Conservation (phyloP, 306 rosid genomes). For the Heteromeles arbutifolia region DNA sequence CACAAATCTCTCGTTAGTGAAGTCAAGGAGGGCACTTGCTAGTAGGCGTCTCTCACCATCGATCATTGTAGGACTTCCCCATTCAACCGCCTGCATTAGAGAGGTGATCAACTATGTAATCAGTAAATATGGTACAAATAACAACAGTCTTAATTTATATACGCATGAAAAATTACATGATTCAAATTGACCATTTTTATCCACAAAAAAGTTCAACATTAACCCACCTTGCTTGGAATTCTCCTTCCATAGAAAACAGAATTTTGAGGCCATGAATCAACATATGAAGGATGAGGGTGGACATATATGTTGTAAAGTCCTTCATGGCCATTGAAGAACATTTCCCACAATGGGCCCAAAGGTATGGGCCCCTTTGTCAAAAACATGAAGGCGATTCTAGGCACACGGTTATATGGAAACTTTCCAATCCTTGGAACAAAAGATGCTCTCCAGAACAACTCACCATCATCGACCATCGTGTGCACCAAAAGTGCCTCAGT, state of each 20-base stretch:
- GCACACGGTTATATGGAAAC: constrained; percentile 17
- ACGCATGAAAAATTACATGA: not conserved
- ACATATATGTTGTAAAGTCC: constrained; percentile 39
- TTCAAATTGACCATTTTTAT: not conserved
- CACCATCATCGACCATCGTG: constrained; percentile 24
- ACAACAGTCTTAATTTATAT: not conserved
- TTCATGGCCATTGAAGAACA: constrained; percentile 49
- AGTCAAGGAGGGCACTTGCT: constrained; percentile 44
- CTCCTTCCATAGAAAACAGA: constrained; percentile 44
- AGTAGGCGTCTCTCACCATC: constrained; percentile 50
- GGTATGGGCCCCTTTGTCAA: constrained; percentile 44
- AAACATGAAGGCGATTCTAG: constrained; percentile 64
- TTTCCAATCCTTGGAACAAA: constrained; percentile 25
- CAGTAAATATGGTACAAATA: not conserved
- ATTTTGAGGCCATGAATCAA: constrained; percentile 21
- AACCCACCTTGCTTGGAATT: constrained; percentile 49
- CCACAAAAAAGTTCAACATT: not conserved
- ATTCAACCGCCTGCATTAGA: constrained; percentile 26
- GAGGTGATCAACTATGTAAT: not conserved
- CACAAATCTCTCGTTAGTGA: constrained; percentile 41
- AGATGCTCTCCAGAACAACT: constrained; percentile 37
- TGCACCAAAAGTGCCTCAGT: constrained; percentile 24
- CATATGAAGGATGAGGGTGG: constrained; percentile 41
- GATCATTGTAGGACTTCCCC: constrained; percentile 41
- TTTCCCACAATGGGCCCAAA: constrained; percentile 48